phyloP scores from a whole-genome alignment of 2,329 filamentous ascomycete species.

The Helicocarpus griseus region DNA sequence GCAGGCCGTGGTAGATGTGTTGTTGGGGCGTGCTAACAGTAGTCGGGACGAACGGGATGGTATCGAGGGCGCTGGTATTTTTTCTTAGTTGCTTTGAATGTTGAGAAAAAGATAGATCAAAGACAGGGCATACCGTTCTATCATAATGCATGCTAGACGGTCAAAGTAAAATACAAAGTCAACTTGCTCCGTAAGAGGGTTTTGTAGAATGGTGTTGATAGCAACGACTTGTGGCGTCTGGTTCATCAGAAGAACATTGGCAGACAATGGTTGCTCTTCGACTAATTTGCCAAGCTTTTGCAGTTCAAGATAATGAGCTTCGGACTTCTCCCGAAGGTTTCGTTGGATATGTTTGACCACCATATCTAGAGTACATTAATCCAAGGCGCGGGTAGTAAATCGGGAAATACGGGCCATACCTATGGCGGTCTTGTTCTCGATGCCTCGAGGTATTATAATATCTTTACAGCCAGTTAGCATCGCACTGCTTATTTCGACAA shows the following conservation, averaged over 20 bases:
- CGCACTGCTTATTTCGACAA: neutral
- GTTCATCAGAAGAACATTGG: slow-evolving; percentile 63
- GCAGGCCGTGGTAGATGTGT: slow-evolving; percentile 60
- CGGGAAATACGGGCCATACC: slow-evolving; percentile 15
- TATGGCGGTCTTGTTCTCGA: slow-evolving; percentile 91
- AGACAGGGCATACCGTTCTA: slow-evolving; percentile 49
- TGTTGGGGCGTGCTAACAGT: slow-evolving; percentile 63
- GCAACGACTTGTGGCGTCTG: slow-evolving; percentile 71
- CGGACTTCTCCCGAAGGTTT: slow-evolving; percentile 77
- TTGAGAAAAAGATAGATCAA: neutral
- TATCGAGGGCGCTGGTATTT: slow-evolving; percentile 39
- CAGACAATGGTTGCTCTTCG: slow-evolving; percentile 61
- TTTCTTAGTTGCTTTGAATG: neutral
- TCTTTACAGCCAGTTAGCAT: slow-evolving; percentile 40
- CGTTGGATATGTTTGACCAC: slow-evolving; percentile 87
- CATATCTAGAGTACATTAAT: slow-evolving; percentile 54
- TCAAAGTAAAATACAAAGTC: slow-evolving; percentile 99
- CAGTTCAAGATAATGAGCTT: slow-evolving; percentile 69
- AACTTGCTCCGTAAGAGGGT: slow-evolving; percentile 67
- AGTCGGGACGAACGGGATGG: slow-evolving; percentile 56
- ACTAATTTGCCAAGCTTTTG: slow-evolving; percentile 63
- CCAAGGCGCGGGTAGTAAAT: neutral
- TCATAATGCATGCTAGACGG: slow-evolving; percentile 69
- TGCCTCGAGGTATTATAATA: slow-evolving; percentile 87
- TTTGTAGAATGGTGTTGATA: slow-evolving; percentile 85